Evolutionary conservation across 495 filamentous ascomycete genomes (phyloP), one percentile per base, ranked within the genome.

Genomic region (Aspergillus bridgeri): DNA sequence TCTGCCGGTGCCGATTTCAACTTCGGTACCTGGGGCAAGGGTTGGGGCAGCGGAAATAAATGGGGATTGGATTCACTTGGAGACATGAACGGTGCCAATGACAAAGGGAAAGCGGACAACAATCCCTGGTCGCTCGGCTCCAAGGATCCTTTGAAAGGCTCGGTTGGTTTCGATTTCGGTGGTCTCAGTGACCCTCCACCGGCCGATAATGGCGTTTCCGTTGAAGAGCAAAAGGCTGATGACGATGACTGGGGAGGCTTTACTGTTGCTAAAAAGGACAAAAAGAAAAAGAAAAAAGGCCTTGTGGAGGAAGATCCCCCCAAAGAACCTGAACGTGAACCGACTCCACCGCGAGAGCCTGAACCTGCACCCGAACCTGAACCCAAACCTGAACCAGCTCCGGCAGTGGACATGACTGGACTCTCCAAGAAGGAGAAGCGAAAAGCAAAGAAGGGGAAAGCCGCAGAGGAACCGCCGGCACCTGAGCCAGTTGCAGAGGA

Each of bases 81-180:
- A 42, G 72, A 72, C n/a, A 42, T 62, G n/a, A 72, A 75, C 51
- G 66, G 63, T n/a, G 60, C 38, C 33, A 63, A 68, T 38, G 65
- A 65, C 18, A 62, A 67, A 43, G 27, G 62, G 17, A 76, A 78
- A 29, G 27, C 6, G 45, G 66, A 69, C 48, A 69, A 57, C 13
- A 77, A 77, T 33, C 73, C 75, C 24, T 82, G 79, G 79, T 70
- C 64, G 43, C 55, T 57, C 19, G 54, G 60, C 3, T 42, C 59
- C n/a, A 76, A 71, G 27, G 75, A 77, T 42, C 63, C 69, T 48
- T 60, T 65, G 1, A 75, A 73, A 18, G 59, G 62, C 19, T 56
- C 72, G 21, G 66, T 67, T 25, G 78, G 69, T 3, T 80, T 81
- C 47, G 75, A 79, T 29, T 79, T 81, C 67, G 75, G 75, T 21